These are phyloP conservation scores for Mikania micrantha DNA, from an alignment of 129 eudicot species.

Conservation along the genomic window DNA sequence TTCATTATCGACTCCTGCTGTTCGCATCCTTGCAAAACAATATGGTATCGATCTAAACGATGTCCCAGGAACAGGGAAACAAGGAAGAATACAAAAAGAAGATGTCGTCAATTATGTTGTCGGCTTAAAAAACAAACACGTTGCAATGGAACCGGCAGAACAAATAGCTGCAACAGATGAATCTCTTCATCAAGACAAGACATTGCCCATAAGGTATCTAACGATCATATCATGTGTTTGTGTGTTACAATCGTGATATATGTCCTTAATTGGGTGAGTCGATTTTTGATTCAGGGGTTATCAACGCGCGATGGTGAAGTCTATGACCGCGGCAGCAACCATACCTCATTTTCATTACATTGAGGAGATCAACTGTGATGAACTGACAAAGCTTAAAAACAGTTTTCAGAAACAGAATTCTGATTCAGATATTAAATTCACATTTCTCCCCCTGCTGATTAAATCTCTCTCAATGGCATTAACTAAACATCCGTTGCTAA, in stretches of 20 bases:
- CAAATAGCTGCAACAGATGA: slow-evolving; percentile 28
- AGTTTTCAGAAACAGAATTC: slow-evolving; percentile 62
- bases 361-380: slow-evolving; percentile 77
- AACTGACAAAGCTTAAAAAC: slow-evolving; percentile 55
- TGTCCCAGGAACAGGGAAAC: slow-evolving; percentile 60
- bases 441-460: slow-evolving; percentile 73
- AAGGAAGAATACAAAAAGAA: slow-evolving; percentile 74
- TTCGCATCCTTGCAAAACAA: slow-evolving; percentile 69
- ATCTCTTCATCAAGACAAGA: slow-evolving; percentile 51
- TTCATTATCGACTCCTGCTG: slow-evolving; percentile 71
- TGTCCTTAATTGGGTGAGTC: neutral
- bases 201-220: slow-evolving; percentile 57
- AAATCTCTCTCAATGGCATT: slow-evolving; percentile 83
- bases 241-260: neutral
- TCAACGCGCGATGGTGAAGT: slow-evolving; percentile 94
- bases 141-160: slow-evolving; percentile 21
- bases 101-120: slow-evolving; percentile 55
- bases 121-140: slow-evolving; percentile 23
- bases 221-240: neutral
- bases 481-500: slow-evolving; percentile 61
- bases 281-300: slow-evolving; percentile 49
- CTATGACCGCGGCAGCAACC: slow-evolving; percentile 80
- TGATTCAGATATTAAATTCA: slow-evolving; percentile 69
- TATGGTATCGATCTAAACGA: slow-evolving; percentile 52
- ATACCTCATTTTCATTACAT: slow-evolving; percentile 91